These are phyloP conservation scores for Blastobotrys arbuscula DNA, from an alignment of 1,139 yeast species.

Conservation along the genomic window DNA sequence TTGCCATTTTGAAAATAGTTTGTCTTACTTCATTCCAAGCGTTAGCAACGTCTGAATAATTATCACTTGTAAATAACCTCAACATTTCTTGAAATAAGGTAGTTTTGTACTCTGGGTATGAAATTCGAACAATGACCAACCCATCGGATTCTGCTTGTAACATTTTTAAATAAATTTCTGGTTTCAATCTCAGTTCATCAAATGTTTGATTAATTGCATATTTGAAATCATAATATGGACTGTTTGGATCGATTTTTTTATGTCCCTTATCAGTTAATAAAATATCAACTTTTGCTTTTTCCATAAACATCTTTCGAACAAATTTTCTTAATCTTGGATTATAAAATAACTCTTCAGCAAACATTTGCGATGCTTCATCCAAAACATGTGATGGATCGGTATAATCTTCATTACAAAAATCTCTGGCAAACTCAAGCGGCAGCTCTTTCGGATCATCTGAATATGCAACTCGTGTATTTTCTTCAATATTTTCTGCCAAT, in stretches of 20 bases:
- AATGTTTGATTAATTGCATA: conserved; percentile 81
- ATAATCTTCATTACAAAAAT: conserved; percentile 39
- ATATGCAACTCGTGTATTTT: conserved; percentile 65
- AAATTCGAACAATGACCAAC: conserved; percentile 43
- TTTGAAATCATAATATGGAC: conserved; percentile 84
- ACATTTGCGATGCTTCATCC: conserved; percentile 68
- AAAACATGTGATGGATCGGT: conserved; percentile 59
- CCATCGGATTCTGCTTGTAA: conserved; percentile 79
- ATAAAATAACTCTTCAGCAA: conserved; percentile 73
- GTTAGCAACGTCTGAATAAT: conserved; percentile 70
- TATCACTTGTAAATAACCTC: conserved; percentile 69
- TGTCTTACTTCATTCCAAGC: conserved; percentile 82
- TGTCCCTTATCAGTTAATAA: conserved; percentile 84
- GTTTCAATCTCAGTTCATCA: conserved; percentile 62
- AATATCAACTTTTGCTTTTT: conserved; percentile 66
- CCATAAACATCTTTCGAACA: conserved; percentile 63
- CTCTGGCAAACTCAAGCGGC: conserved; percentile 57
- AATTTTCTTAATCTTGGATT: conserved; percentile 77
- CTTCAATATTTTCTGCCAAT: conserved; percentile 76
- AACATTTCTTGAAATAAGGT: conserved; percentile 45
- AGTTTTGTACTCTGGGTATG: conserved; percentile 38
- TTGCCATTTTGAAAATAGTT: conserved; percentile 58
- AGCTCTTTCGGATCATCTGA: conserved; percentile 59
- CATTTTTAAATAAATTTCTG: conserved; percentile 84
- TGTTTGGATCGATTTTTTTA: conserved; percentile 68